Evolutionary conservation across 805 yeast genomes (phyloP).

Genomic region (Ogataea dorogensis): DNA sequence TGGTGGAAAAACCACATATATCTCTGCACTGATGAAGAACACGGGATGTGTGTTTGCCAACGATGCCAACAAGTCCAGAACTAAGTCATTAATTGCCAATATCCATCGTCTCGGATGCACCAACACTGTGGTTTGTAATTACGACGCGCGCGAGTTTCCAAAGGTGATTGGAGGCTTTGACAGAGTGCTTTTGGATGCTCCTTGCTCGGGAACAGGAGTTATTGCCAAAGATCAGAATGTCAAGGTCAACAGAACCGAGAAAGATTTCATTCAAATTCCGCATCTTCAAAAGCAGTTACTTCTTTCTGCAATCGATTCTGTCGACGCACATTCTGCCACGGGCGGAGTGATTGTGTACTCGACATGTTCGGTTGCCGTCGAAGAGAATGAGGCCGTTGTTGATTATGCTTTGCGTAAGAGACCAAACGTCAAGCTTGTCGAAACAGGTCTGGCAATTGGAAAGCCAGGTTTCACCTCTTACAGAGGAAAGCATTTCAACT

Average conservation of each 20-base stretch:
- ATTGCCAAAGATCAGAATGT: slow-evolving; percentile 96
- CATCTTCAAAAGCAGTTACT: slow-evolving; percentile 93
- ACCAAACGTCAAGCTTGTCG: slow-evolving; percentile 93
- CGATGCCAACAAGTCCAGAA: slow-evolving; percentile 94
- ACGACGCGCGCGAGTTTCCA: slow-evolving; percentile 98
- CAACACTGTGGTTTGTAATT: slow-evolving; percentile 93
- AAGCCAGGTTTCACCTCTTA: slow-evolving; percentile 92
- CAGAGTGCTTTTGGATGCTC: slow-evolving; percentile 93
- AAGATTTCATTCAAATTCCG: slow-evolving; percentile 95
- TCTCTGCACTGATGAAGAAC: slow-evolving; percentile 95
- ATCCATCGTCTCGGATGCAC: slow-evolving; percentile 96
- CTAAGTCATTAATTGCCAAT: slow-evolving; percentile 94
- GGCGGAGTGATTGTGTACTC: slow-evolving; percentile 96
- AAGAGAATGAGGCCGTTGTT: slow-evolving; percentile 98
- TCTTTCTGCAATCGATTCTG: slow-evolving; percentile 94
- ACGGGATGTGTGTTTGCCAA: slow-evolving; percentile 97
- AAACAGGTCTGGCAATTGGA: slow-evolving; percentile 89
- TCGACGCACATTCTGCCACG: slow-evolving; percentile 85
- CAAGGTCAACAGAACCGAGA: slow-evolving; percentile 89
- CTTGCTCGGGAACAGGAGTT: slow-evolving; percentile 99
- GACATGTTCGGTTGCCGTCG: slow-evolving; percentile 97
- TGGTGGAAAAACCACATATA: slow-evolving; percentile 96
- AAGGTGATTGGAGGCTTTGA: slow-evolving; percentile 98
- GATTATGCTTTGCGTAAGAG: slow-evolving; percentile 95
- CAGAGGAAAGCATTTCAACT: slow-evolving; percentile 88